Conservation (phyloP, 345 rosid species). For the Draba incana region DNA sequence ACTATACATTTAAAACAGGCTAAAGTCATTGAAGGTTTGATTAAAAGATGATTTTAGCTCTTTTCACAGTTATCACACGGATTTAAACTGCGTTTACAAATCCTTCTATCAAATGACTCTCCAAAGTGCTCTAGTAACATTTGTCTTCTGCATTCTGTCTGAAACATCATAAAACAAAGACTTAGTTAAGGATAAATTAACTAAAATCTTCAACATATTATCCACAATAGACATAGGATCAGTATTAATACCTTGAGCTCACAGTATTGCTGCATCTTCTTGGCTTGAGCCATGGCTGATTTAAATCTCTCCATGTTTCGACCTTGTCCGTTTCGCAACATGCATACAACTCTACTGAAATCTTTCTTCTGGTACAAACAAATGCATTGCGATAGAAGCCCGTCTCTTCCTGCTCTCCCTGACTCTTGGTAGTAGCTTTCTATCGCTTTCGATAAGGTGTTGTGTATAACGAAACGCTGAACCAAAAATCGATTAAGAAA, state of each 20-base stretch:
- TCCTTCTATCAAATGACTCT: conserved; percentile 60
- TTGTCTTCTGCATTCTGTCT: conserved; percentile 80
- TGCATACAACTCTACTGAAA: conserved; percentile 88
- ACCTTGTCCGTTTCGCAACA: conserved; percentile 80
- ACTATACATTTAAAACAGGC: conserved; percentile 12
- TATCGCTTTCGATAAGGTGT: conserved; percentile 86
- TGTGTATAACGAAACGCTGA: conserved; percentile 90
- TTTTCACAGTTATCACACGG: conserved; percentile 84
- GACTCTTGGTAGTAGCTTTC: conserved; percentile 98
- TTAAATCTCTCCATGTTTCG: conserved; percentile 67
- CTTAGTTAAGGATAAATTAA: not conserved
- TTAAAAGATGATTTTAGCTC: conserved; percentile 22
- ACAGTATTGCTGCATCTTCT: conserved; percentile 90
- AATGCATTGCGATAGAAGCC: conserved; percentile 64
- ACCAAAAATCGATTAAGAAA: not conserved
- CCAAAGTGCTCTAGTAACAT: conserved; percentile 82
- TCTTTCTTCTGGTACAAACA: conserved; percentile 91
- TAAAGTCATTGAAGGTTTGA: conserved; percentile 8
- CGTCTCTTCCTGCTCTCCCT: conserved; percentile 93
- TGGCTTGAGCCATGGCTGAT: conserved; percentile 81
- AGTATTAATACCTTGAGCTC: conserved; percentile 63
- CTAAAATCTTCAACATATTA: not conserved
- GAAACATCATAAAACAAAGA: conserved; percentile 30
- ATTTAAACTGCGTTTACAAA: conserved; percentile 63
- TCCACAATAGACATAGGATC: not conserved